Conservation (phyloP, 441 rosid species). For the Metrosideros polymorpha region DNA sequence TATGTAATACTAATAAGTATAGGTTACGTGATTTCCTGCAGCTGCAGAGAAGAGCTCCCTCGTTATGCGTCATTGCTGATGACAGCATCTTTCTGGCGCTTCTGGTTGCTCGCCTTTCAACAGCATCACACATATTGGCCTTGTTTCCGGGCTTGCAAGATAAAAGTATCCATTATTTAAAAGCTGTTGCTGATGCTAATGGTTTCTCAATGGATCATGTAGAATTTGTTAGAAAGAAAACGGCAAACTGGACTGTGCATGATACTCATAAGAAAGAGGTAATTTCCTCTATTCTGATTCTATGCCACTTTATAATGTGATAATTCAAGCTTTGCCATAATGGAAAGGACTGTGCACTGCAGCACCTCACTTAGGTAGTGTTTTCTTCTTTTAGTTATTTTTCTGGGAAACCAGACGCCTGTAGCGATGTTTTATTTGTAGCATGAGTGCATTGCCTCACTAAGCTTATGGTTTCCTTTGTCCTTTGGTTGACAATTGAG, state of each 20-base stretch:
- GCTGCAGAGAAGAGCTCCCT: slow-evolving; percentile 55
- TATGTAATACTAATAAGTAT: background rate
- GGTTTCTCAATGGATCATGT: slow-evolving; percentile 47
- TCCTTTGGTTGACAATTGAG: background rate
- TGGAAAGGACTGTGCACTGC: background rate
- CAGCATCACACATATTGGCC: slow-evolving; percentile 40
- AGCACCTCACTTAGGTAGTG: background rate
- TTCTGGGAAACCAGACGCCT: background rate
- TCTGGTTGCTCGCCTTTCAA: slow-evolving; percentile 42
- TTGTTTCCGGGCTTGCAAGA: slow-evolving; percentile 74
- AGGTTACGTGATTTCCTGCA: slow-evolving; percentile 18
- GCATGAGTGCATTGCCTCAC: background rate
- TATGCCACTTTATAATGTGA: background rate
- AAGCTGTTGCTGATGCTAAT: slow-evolving; percentile 56
- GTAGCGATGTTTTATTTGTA: background rate
- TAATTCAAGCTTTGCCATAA: background rate
- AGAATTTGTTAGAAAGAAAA: slow-evolving; percentile 36
- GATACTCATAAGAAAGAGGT: slow-evolving; percentile 52
- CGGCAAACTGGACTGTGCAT: slow-evolving; percentile 28
- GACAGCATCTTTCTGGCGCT: slow-evolving; percentile 72
- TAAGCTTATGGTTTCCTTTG: background rate
- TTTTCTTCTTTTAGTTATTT: background rate
- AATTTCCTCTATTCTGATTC: background rate
- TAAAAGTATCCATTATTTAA: slow-evolving; percentile 50
- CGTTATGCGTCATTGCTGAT: slow-evolving; percentile 68